A percentile compares a stretch with the other conserved stretches of the same genome.
phyloP scores from a whole-genome alignment of 257 asterid species.

The Nicotiana paniculata region DNA sequence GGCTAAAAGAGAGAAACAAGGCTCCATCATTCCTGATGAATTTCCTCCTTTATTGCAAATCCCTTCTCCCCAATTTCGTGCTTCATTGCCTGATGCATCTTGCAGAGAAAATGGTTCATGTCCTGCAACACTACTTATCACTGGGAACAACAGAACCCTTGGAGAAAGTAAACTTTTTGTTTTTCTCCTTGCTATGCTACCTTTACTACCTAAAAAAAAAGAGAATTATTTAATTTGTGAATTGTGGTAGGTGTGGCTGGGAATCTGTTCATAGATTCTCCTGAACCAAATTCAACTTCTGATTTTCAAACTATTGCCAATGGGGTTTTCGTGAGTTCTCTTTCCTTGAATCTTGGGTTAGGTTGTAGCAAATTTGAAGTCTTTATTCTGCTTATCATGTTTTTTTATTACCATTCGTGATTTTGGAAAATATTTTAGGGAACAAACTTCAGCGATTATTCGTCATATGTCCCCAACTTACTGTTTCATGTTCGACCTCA shows the following conservation, averaged over 20 bases:
- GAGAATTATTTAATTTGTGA: background rate
- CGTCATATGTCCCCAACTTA: too few species aligned
- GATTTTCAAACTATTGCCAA: background rate
- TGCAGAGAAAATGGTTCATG: conserved; percentile 28
- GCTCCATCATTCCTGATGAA: background rate
- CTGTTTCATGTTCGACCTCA: conserved; percentile 20
- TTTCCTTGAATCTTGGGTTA: background rate
- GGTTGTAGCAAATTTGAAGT: background rate
- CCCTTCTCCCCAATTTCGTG: conserved; percentile 23
- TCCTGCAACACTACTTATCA: conserved; percentile 25
- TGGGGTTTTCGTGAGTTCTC: conserved; percentile 27
- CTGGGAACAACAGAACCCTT: conserved; percentile 29
- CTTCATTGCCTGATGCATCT: conserved; percentile 32
- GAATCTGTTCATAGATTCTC: conserved; percentile 21
- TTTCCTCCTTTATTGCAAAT: conserved; percentile 22
- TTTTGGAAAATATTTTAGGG: conserved; percentile 21
- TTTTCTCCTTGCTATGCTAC: background rate
- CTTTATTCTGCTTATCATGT: background rate
- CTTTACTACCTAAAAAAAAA: background rate
- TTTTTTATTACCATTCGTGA: background rate
- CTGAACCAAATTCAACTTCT: conserved; percentile 4
- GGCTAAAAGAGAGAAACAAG: accelerated
- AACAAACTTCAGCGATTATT: background rate
- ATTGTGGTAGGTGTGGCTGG: conserved; percentile 25
- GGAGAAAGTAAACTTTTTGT: conserved; percentile 19